Base-by-base conservation (phyloP, 176 grass and related monocot genomes). In the Carex pumila region DNA sequence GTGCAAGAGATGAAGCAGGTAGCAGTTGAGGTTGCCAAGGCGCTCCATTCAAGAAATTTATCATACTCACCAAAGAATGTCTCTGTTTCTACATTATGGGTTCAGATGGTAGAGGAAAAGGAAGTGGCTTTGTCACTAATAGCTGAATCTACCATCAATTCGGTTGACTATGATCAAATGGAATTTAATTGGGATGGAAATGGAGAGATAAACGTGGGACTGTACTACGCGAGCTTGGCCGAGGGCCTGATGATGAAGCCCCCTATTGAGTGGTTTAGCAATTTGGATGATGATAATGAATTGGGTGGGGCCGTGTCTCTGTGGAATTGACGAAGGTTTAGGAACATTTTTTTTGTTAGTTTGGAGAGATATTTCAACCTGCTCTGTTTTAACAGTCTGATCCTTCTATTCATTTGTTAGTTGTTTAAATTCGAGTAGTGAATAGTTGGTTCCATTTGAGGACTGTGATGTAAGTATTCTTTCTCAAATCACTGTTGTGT, bases 171-270 rank as follows among this genome's bases (percentile, higher is more conserved):
- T 82, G 36, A 85, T 47, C 6, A 82, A 1, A 52, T 81, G 61
- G 64, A 79, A 73, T 85, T 91, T 3, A 71, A 83, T 8, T 17
- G 60, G n/a, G 52, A 87, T 15, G 14, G 22, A 58, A 87, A 82
- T 43, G 82, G 32, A 1, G 85, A 79, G 11, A 83, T 86, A 80
- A 84, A 90, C 69, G 1, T 70, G 59, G 54, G 17, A 14, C 19
- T 8, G 80, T 90, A 94, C 83, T 90, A 88, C 50, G 63, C 75
- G 10, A 89, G 67, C 83, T 81, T 90, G 14, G 90, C 92, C 5
- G 45, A 94, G 84, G 92, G 73, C 5, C 32, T 94, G 12, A 85
- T 94, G 80, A 47, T 93, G 56, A 80, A 88, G 56, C 86, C 89
- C 37, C 50, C 76, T 50, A 1, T 53, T 18, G 56, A 75, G 18